Evolutionary conservation across 2,329 filamentous ascomycete species (phyloP), one percentile per base, ranked within the genome.

Genomic region (Hymenoscyphus fraxineus): DNA sequence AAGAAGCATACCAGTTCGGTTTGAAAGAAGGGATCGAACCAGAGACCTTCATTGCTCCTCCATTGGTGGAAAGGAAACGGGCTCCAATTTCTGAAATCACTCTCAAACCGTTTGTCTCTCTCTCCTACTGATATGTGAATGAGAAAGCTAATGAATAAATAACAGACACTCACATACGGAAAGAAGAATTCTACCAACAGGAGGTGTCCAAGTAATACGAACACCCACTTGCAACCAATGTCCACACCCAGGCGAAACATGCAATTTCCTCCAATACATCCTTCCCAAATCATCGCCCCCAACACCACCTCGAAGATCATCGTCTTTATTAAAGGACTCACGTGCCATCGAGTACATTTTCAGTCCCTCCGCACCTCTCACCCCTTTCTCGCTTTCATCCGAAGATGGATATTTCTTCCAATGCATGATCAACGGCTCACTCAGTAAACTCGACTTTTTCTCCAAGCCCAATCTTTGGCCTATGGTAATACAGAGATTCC

Each of bases 281-380:
- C n/a, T 39, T 10, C 22, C 64, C 9, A 58, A 47, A 59, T 41
- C 65, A 1, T 56, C 61, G 15, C 62, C 62, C 35, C 67, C 67
- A 32, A 66, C 35, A n/a, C 65, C 66, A 13, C 67, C 67, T 47
- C 58, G 47, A 12, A 47, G 67, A 19, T 63, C 63, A 0, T 66
- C 68, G 2, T 68, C 66, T 2, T 47, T 69, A 5, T 65, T 66
- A 12, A 63, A 59, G 6, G 47, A 63, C 15, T 61, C 62, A 38
- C 60, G 62, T 27, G 51, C 44, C 6, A n/a, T 65, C 16, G 59
- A 66, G n/a, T 31, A 54, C 13, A 61, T 64, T 32, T 58, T 58
- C 2, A 57, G 58, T 44, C 67, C 65, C 10, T 54, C 60, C n/a
- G 58, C 64, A 9, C 62, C 65, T 31, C 51, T 68, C 6, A n/a